Base-by-base conservation (phyloP, 2,329 filamentous ascomycete genomes). In the Fusarium luffae region DNA sequence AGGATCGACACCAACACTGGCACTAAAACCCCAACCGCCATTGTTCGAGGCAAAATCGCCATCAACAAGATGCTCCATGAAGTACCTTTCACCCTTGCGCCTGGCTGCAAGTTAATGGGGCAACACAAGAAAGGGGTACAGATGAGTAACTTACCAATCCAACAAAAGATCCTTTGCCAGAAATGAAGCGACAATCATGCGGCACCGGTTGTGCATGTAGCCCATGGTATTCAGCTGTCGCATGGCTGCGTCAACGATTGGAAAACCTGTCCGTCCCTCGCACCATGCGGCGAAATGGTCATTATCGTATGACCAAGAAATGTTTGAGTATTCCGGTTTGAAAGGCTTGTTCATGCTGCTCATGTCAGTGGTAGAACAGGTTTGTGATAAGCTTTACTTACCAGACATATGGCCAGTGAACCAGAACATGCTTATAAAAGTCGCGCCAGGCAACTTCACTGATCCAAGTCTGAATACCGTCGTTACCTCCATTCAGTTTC, bases 171-270 rank as follows among this genome's bases (percentile, higher is more conserved):
- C 92, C 75, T 97, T 97, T 48, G 89, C 85, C 0, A 97, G 82
- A 76, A 96, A 97, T 0, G 89, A 94, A 0, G 92, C 92, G 4
- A 92, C 90, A 47, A 94, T 89, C 93, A 97, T 97, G 28, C 93
- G 90, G 73, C 90, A 90, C 12, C 93, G 89, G 77, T 97, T 97
- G 78, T 95, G 93, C 91, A 96, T 93, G 81, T 90, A 96, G 3
- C 88, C 91, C 46, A 86, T 86, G 19, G 86, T 77, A 13, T 85
- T 85, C 9, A 94, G 77, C 79, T 97, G 93, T 11, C 93, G 87
- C 92, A 97, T 96, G 2, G 92, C 92, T 0, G 93, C 93, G 75
- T 97, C 93, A 23, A 97, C 91, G 48, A 97, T 91, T 0, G 93
- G 93, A 74, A 89, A 94, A 0, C 93, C 93, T 0, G 93, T 97